Evolutionary conservation across 208 protist genomes (phyloP), one percentile per base, ranked within the genome.

Genomic region (Crithidia brevicula): DNA sequence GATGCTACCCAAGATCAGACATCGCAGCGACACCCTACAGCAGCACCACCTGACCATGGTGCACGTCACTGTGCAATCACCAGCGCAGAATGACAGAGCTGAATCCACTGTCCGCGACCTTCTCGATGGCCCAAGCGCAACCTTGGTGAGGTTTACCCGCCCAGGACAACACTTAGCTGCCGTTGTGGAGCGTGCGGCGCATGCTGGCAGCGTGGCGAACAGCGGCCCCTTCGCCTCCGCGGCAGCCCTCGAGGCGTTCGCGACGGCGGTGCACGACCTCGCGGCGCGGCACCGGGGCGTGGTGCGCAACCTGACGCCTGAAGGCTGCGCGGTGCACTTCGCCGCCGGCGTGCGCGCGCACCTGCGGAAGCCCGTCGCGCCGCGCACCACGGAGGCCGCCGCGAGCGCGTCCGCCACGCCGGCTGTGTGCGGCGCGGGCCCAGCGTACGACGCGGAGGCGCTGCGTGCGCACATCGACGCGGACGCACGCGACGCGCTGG

Each of bases 401-500:
- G 27, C 13, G 53, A 11, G n/a, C 20, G 40, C 34, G 67, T 25
- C 1, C 7, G 5, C 46, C 0, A 22, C 22, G 22, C 6, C 7
- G 22, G 30, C 20, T 15, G 22, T 52, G 8, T 13, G 8, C 18
- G 46, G 30, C 6, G 22, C 16, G 18, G 46, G 30, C 6, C 10
- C 16, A 7, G 5, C 22, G 18, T 15, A 23, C 46, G 22, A 22
- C 46, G 9, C 22, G 18, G 30, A 38, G 4, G 50, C 50, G 13
- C 8, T n/a, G 50, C 20, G 47, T 40, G 31, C 27, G 43, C 23
- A 40, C 54, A 46, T 34, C 4, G 38, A 49, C 51, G 15, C 30
- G 4, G 74, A 62, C 28, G 67, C 67, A 10, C 52, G 34, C 53
- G 27, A 30, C 61, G 73, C 53, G 8, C 30, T 25, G 11, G 52